Evolutionary conservation across 2,329 filamentous ascomycete genomes (phyloP), one percentile per base, ranked within the genome.

Genomic region (Venturia nashicola): DNA sequence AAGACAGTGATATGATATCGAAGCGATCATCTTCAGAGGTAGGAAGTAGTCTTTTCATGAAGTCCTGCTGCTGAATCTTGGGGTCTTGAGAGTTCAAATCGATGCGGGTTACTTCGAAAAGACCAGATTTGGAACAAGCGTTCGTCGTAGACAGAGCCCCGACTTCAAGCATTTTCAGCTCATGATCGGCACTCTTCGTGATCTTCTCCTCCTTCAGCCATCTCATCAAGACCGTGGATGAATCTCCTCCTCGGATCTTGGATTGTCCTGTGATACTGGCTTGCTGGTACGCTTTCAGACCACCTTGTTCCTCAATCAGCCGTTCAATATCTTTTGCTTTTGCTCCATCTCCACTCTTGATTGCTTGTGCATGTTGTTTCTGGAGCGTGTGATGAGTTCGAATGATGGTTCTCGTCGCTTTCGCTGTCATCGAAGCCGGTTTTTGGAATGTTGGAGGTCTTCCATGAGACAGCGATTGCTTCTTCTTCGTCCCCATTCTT

Each of bases 1-100:
- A 78, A 9, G 91, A 96, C 32, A 99, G 79, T 61, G 91, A 96
- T 70, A 99, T 87, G 61, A 97, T 84, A 72, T 99, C 90, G 72
- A 97, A 97, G 27, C 79, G 79, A 48, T 91, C 86, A 0, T 77
- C 74, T 8, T 68, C 73, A 5, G 54, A 39, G 20, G 72, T 72
- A 0, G 93, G 93, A 3, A 93, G 74, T 0, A 91, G 89, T 34
- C 91, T 82, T 68, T 90, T 78, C 92, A 99, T 96, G 71, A 99
- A 97, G 74, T 99, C 91, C 72, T 97, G 91, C 74, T 95, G 86
- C 65, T 86, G 72, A 68, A 99, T 99, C 0, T 85, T 86, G 1
- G 87, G 80, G 59, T 86, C 87, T 71, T 96, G 91, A 65, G 91
- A 94, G 75, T 95, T 89, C 64, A 99, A 78, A 72, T 99, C 94